A percentile compares a stretch with the other conserved stretches of the same genome.
Conservation (phyloP, 768 basidiomycete genomes). For the Podaxis sp. region DNA sequence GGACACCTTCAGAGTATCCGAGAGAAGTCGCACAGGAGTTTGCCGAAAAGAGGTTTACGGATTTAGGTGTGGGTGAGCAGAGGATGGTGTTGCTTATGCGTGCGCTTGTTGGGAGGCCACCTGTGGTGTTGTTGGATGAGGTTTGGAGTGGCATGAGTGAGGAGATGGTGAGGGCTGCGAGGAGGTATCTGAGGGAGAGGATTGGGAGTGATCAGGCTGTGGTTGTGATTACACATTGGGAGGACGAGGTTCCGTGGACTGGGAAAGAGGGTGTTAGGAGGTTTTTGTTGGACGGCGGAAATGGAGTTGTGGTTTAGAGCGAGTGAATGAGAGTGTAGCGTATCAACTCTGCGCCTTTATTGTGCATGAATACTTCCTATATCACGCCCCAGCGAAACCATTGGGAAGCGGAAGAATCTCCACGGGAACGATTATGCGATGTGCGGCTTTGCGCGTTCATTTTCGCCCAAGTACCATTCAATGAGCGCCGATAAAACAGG, state of each 20-base stretch:
- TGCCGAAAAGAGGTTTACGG: slow-evolving; percentile 49
- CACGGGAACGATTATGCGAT: too few species aligned
- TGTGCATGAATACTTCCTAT: too few species aligned
- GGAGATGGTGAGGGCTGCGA: slow-evolving; percentile 62
- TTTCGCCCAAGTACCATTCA: too few species aligned
- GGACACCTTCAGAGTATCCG: slow-evolving; percentile 22
- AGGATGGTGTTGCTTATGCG: slow-evolving; percentile 80
- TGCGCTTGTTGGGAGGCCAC: slow-evolving; percentile 71
- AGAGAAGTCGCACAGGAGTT: slow-evolving; percentile 26
- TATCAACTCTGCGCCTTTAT: too few species aligned
- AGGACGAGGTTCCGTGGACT: slow-evolving; percentile 86
- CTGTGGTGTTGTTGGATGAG: slow-evolving; percentile 84
- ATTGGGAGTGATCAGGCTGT: slow-evolving; percentile 63
- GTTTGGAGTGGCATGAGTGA: slow-evolving; percentile 92
- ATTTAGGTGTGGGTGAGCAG: slow-evolving; percentile 72
- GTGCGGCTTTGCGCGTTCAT: too few species aligned
- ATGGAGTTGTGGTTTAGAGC: slow-evolving; percentile 11
- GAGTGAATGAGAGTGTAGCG: too few species aligned
- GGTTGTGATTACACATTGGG: slow-evolving; percentile 87
- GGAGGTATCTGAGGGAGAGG: slow-evolving; percentile 54
- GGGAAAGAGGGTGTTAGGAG: slow-evolving; percentile 44
- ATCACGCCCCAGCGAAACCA: too few species aligned
- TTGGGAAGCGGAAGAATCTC: too few species aligned
- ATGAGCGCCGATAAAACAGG: too few species aligned
- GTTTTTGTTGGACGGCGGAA: slow-evolving; percentile 29